A percentile compares a stretch with the other conserved stretches of the same genome.
phyloP scores from a whole-genome alignment of 129 eudicot genomes.

The Tagetes erecta region DNA sequence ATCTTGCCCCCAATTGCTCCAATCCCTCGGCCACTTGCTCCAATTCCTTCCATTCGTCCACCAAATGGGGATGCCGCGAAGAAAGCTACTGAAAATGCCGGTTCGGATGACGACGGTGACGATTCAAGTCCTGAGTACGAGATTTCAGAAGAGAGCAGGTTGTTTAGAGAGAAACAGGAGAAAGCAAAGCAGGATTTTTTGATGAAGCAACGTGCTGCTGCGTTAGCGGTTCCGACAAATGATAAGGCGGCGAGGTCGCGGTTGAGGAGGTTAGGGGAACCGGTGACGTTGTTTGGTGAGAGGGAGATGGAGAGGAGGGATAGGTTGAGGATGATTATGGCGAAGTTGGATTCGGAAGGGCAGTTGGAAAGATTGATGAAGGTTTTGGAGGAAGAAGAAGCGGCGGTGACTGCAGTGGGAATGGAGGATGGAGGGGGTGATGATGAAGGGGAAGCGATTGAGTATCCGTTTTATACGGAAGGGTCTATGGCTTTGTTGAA shows the following conservation, averaged over 20 bases:
- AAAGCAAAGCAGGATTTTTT: constrained; percentile 71
- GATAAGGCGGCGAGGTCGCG: constrained; percentile 80
- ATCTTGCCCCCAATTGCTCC: constrained; percentile 34
- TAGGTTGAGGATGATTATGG: constrained; percentile 80
- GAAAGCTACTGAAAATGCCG: background rate
- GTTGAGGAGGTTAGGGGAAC: constrained; percentile 76
- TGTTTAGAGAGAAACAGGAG: constrained; percentile 72
- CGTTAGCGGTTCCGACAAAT: constrained; percentile 87
- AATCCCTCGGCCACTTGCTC: constrained; percentile 36
- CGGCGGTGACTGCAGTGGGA: constrained; percentile 46
- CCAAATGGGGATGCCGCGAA: constrained; percentile 26
- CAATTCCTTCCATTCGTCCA: constrained; percentile 31
- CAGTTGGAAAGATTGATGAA: constrained; percentile 76
- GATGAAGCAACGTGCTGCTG: constrained; percentile 86
- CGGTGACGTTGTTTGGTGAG: constrained; percentile 86
- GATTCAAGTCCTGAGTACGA: constrained; percentile 57
- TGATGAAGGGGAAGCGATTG: constrained; percentile 61
- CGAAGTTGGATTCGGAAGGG: constrained; percentile 78
- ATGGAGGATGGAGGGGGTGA: constrained; percentile 50
- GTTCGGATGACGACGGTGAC: constrained; percentile 30
- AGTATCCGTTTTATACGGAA: constrained; percentile 90
- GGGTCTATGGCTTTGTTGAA: constrained; percentile 66
- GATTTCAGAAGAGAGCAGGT: constrained; percentile 84
- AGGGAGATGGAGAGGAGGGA: constrained; percentile 97
- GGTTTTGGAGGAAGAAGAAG: constrained; percentile 86